Base-by-base conservation (phyloP, 2,329 filamentous ascomycete genomes). In the Diaporthe nobilis region DNA sequence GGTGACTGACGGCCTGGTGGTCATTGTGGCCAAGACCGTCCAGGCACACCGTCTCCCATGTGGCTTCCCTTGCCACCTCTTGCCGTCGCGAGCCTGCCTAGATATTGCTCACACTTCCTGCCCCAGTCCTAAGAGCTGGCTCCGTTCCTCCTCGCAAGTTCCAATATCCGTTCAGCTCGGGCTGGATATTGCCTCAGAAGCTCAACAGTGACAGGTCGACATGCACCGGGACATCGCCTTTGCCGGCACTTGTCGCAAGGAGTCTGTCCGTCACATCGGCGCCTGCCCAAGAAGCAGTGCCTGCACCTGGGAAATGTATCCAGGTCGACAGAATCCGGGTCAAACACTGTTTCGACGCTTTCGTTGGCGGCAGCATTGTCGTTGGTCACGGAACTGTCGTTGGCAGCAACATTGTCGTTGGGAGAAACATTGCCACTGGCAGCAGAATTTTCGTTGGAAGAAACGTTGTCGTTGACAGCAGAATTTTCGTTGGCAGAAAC, bases 241-340 rank as follows among this genome's bases (percentile, higher is more conserved):
- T 37, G 28, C 44, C 31, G 28, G 31, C 63, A 49, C 25, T 68
- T 68, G 28, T 65, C 42, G 25, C 60, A 65, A 6, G 60, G 60
- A 3, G 25, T 47, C 4, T 47, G 60, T 1, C 63, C 44, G 13
- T 68, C 28, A 5, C 63, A 68, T 22, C 63, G 44, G 7, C 63
- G 63, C 31, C 44, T 51, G 44, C 8, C 22, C 12, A 15, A 13
- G 22, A 68, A 51, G 44, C 44, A 68, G 44, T 9, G 15, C 31
- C 5, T 68, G 44, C 42, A 67, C 12, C 44, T n/a, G 28, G 44
- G 63, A 9, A 67, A 51, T 7, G 28, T 17, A 2, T 25, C 22
- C 31, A 51, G 44, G 63, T 39, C 63, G 12, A 53, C 31, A 37
- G 22, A 17, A 9, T 68, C 31, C 7, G 44, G 44, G 22, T 25